phyloP scores from a whole-genome alignment of 2,329 filamentous ascomycete genomes.

The Fusarium tuaranense region DNA sequence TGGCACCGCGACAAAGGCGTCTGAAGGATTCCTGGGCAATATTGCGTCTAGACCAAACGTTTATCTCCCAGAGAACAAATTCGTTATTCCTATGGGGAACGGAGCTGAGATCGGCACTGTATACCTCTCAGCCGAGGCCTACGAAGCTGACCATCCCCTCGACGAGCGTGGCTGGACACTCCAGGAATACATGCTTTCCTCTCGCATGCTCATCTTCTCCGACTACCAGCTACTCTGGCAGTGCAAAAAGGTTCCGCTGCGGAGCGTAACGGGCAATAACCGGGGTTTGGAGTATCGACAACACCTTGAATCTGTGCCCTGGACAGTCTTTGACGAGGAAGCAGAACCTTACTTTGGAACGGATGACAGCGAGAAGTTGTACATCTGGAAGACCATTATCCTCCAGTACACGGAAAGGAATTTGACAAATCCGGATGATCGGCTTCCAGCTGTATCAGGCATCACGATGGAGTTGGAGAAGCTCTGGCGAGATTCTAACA shows the following conservation, averaged over 20 bases:
- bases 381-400: neutral
- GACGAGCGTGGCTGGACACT: constrained; percentile 32
- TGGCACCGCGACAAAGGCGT: neutral
- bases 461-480: neutral
- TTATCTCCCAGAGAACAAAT: neutral
- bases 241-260: constrained; percentile 16
- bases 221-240: constrained; percentile 32
- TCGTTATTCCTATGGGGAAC: neutral
- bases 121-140: neutral
- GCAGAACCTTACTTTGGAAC: neutral
- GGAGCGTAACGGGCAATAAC: neutral
- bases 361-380: neutral
- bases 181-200: constrained; percentile 33
- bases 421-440: neutral
- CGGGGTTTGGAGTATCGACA: neutral
- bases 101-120: neutral
- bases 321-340: neutral
- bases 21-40: neutral
- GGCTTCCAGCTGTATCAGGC: neutral
- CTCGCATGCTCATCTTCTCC: constrained; percentile 30
- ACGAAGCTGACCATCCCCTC: neutral
- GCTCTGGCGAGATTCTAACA: neutral
- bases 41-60: neutral
- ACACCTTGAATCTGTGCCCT: neutral
- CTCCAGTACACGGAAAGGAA: neutral